Percentiles rank a stretch among this genome's conserved stretches.
phyloP scores from a whole-genome alignment of 257 asterid genomes.

The Rauvolfia tetraphylla region DNA sequence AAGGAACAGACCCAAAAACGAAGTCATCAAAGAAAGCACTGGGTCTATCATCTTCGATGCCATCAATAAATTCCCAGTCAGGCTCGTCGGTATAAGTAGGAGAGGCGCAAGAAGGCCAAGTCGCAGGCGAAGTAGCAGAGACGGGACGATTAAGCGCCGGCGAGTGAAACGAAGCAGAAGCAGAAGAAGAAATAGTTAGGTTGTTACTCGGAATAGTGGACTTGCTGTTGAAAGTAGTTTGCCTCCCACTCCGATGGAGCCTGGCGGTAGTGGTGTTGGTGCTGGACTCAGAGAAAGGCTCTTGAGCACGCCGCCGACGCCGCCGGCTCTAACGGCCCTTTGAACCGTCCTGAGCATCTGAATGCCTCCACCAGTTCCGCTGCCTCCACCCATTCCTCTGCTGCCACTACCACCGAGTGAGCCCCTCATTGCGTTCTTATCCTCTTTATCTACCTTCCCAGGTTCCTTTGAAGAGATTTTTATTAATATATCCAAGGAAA shows the following conservation, averaged over 20 bases:
- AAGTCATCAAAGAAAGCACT: constrained; percentile 32
- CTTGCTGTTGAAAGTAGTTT: constrained; percentile 5
- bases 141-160: constrained; percentile 23
- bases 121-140: constrained; percentile 24
- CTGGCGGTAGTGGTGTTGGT: neutral
- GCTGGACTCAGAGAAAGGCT: constrained; percentile 31
- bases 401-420: constrained; percentile 41
- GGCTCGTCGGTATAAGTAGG: constrained; percentile 34
- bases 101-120: constrained; percentile 32
- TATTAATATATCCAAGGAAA: neutral
- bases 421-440: constrained; percentile 31
- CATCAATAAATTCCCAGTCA: constrained; percentile 59
- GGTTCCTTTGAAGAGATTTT: too few species aligned
- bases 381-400: constrained; percentile 30
- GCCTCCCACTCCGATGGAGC: neutral
- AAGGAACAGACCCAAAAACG: constrained; percentile 60
- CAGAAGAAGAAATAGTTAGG: constrained; percentile 31
- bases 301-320: constrained; percentile 34
- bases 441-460: neutral
- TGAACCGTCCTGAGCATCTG: constrained; percentile 39
- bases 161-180: constrained; percentile 21
- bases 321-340: constrained; percentile 45
- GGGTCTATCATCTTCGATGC: constrained; percentile 26
- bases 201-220: neutral
- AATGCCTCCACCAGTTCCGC: constrained; percentile 37